Evolutionary conservation across 2,329 filamentous ascomycete species (phyloP), one percentile per base, ranked within the genome.

Genomic region (Lithohypha guttulata): DNA sequence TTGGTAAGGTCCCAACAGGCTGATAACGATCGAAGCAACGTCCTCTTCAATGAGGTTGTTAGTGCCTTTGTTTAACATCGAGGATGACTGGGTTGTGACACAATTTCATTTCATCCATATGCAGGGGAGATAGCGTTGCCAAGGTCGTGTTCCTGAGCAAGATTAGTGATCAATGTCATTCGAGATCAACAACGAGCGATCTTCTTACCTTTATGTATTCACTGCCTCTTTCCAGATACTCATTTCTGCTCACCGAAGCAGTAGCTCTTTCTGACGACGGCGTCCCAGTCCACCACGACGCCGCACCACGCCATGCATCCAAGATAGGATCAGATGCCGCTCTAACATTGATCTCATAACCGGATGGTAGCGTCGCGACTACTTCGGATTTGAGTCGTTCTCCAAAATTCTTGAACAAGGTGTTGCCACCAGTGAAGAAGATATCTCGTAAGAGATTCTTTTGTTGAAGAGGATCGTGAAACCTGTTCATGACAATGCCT

Each of bases 341-440:
- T 28, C 91, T 72, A 14, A 94, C 75, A 8, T 58, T 60, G n/a
- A 95, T 62, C 20, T 73, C 68, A 13, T 77, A 65, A 9, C 77
- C 79, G 10, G 77, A 70, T 2, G 86, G 82, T 50, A 95, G 59
- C 43, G 84, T 73, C 1, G 78, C 75, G 25, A 73, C 71, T 38
- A 96, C 65, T 33, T 91, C 89, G 20, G 73, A 70, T 35, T 73
- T 67, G 45, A 96, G 64, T 20, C 89, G 69, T 53, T 93, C 80
- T 53, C 95, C 86, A 55, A 98, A 94, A 47, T 82, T 82, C 43
- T 73, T 64, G 62, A 95, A 94, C 31, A 93, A 63, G 0, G 83
- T 85, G 58, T 89, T 89, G 11, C 93, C 91, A n/a, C 91, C 89
- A 0, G 89, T 96, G 27, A 96, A 62, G 65, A 98, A 96, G 25